Evolutionary conservation across 768 basidiomycete species (phyloP).

Genomic region (Podaxis sp.): DNA sequence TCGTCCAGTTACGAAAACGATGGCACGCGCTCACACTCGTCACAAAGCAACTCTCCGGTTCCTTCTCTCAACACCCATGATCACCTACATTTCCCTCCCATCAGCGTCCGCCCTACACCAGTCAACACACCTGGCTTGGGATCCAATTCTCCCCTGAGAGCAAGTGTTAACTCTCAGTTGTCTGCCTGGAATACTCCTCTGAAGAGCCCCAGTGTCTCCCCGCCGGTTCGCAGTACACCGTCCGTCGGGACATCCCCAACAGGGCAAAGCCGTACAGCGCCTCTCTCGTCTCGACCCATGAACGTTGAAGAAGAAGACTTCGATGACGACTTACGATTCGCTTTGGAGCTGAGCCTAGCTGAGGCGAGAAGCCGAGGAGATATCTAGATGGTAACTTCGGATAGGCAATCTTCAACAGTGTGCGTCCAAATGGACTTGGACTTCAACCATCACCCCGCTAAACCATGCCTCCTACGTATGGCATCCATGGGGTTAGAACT

Average conservation of each 20-base stretch:
- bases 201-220: conserved; percentile 16
- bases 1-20: conserved; percentile 5
- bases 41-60: neutral
- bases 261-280: neutral
- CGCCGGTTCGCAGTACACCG: neutral
- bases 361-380: conserved; percentile 48
- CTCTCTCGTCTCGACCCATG: neutral
- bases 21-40: neutral
- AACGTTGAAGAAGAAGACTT: conserved; percentile 31
- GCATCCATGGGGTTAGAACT: neutral
- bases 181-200: conserved; percentile 40
- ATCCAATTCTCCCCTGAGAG: conserved; percentile 10
- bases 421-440: neutral
- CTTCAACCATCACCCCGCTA: neutral
- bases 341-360: conserved; percentile 66
- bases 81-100: conserved; percentile 17
- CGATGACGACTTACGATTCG: conserved; percentile 63
- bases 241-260: conserved; percentile 7
- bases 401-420: neutral
- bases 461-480: neutral
- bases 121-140: conserved; percentile 15
- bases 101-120: conserved; percentile 23
- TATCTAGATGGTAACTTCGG: neutral
- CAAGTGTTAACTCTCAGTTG: conserved; percentile 12
- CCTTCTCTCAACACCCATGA: neutral